A percentile compares a stretch with the other conserved stretches of the same genome.
phyloP scores from a whole-genome alignment of 2,329 filamentous ascomycete genomes.

The Phyllosticta citribraziliensis region DNA sequence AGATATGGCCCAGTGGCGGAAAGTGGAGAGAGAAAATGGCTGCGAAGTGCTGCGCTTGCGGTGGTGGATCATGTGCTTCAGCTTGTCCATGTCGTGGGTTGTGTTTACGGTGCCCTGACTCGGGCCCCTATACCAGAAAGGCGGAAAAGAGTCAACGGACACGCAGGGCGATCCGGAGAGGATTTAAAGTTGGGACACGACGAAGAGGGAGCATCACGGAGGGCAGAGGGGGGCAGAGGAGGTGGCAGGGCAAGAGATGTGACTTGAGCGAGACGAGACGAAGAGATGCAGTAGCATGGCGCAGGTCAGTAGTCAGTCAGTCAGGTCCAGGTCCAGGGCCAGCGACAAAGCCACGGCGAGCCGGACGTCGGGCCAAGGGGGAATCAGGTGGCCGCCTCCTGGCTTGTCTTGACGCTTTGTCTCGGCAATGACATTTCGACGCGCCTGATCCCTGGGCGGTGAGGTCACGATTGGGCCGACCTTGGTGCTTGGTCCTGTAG shows the following conservation, averaged over 20 bases:
- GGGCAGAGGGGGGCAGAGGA: not conserved
- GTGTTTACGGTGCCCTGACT: not conserved
- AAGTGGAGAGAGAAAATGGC: constrained; percentile 14
- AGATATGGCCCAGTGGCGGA: constrained; percentile 31
- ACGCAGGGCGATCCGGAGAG: not conserved
- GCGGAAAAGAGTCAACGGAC: not conserved
- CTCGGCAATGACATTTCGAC: not conserved
- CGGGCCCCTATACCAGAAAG: not conserved
- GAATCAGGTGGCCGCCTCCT: not conserved
- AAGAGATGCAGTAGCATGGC: not conserved
- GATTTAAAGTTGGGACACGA: not conserved
- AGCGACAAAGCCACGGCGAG: not conserved
- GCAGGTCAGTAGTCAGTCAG: not conserved
- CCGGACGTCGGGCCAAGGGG: not conserved
- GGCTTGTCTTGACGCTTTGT: not conserved
- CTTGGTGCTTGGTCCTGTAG: not conserved
- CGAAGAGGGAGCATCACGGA: not conserved
- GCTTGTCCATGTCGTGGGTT: constrained; percentile 22
- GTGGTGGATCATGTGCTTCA: constrained; percentile 23
- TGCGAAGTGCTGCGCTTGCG: constrained; percentile 2
- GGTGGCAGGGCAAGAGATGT: not conserved
- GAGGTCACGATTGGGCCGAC: not conserved
- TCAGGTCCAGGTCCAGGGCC: not conserved
- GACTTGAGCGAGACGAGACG: not conserved
- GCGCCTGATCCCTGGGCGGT: not conserved